These are phyloP conservation scores for Diutina rugosa DNA, from an alignment of 1,139 yeast species.

Conservation along the genomic window DNA sequence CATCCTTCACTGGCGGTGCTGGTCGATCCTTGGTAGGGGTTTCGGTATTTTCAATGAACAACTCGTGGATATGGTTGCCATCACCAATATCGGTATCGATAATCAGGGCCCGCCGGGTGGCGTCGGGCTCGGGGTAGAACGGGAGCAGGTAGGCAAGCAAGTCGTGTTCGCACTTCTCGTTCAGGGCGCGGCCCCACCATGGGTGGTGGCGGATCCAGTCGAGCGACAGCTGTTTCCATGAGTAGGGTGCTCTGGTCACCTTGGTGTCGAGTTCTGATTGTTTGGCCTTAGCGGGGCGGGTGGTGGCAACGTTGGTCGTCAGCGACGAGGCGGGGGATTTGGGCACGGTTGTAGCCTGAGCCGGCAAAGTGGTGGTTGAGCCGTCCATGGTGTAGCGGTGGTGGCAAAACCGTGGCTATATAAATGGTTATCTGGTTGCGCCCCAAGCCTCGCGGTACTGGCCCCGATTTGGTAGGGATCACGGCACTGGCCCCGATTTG, in stretches of 20 bases:
- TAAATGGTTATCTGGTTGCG: too few relatives aligned
- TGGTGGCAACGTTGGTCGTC: background rate
- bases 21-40: constrained; percentile 3
- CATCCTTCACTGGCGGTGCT: constrained; percentile 11
- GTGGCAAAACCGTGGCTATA: background rate
- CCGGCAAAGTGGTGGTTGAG: background rate
- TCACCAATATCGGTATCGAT: constrained; percentile 8
- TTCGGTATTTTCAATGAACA: constrained; percentile 12
- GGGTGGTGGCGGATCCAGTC: background rate
- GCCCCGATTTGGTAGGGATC: background rate
- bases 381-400: background rate
- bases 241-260: background rate
- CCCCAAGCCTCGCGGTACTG: background rate
- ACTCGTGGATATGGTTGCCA: constrained; percentile 8
- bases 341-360: too few relatives aligned
- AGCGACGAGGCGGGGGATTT: too few relatives aligned
- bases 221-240: background rate
- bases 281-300: background rate
- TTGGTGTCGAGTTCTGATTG: background rate
- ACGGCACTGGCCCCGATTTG: background rate
- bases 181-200: background rate
- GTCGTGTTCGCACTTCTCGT: background rate
- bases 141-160: constrained; percentile 27
- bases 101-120: constrained; percentile 30
- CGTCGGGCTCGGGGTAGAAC: constrained; percentile 44